Evolutionary conservation across 1,139 yeast species (phyloP).

Genomic region (Pichia sp.): DNA sequence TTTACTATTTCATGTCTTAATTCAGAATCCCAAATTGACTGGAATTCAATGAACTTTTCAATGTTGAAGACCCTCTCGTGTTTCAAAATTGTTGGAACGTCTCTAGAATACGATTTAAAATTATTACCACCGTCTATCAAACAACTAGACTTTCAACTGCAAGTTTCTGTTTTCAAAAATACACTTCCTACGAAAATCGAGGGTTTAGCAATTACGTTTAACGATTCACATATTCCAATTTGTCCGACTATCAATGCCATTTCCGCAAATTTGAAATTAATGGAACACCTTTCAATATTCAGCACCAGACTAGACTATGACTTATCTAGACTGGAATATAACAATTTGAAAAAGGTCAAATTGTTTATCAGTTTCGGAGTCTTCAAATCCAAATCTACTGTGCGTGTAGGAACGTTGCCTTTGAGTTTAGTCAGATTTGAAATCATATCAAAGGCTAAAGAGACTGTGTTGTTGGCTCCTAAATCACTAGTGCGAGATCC

Average conservation of each 20-base stretch:
- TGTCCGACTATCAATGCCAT: constrained; percentile 2
- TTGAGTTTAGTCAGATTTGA: constrained; percentile 1
- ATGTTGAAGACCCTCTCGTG: background rate
- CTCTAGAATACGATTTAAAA: constrained; percentile 6
- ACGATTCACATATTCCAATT: background rate
- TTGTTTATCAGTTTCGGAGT: constrained; percentile 1
- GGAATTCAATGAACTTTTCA: constrained; percentile 10
- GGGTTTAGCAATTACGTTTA: constrained; percentile 4
- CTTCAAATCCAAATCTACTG: constrained; percentile 1
- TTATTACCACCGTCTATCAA: constrained; percentile 5
- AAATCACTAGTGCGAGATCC: background rate
- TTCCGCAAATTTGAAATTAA: background rate
- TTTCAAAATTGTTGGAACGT: constrained; percentile 7
- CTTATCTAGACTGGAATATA: constrained; percentile 4
- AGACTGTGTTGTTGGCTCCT: constrained; percentile 7
- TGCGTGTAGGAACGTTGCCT: constrained; percentile 8
- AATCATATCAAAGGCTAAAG: constrained; percentile 5
- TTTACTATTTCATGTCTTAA: constrained; percentile 1
- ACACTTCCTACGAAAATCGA: constrained; percentile 1
- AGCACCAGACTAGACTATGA: constrained; percentile 6
- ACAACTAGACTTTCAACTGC: constrained; percentile 4
- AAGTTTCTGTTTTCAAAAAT: constrained; percentile 3
- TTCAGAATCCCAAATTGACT: constrained; percentile 4
- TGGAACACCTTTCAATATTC: constrained; percentile 3
- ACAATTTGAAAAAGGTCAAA: constrained; percentile 4